These are phyloP conservation scores for Davidsoniella australis DNA, from an alignment of 2,329 filamentous ascomycete genomes.

Conservation along the genomic window DNA sequence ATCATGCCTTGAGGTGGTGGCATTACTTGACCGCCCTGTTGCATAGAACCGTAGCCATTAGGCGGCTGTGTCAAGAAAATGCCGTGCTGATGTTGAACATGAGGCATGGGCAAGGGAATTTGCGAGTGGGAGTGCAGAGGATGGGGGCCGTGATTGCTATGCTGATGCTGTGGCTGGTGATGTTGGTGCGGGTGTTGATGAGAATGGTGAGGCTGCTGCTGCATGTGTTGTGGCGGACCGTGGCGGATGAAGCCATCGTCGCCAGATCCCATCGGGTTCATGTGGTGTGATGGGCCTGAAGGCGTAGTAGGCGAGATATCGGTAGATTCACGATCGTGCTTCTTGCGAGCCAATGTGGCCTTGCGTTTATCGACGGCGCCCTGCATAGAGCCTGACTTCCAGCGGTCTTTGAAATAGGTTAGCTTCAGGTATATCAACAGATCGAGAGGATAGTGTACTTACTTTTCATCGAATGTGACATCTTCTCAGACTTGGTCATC, in stretches of 20 bases:
- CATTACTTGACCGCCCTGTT: background rate
- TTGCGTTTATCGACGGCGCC: constrained; percentile 43
- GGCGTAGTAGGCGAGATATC: constrained; percentile 1
- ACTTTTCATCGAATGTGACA: constrained; percentile 50
- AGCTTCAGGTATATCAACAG: background rate
- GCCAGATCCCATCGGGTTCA: background rate
- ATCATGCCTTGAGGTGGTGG: too few species aligned
- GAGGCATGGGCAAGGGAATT: background rate
- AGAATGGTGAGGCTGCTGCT: too few species aligned
- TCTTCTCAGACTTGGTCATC: constrained; percentile 50
- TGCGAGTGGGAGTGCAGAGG: constrained; percentile 8
- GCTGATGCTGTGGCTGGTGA: background rate
- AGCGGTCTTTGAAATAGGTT: constrained; percentile 29
- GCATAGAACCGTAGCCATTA: background rate
- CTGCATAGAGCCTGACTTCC: constrained; percentile 43
- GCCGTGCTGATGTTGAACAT: constrained; percentile 6
- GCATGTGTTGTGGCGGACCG: constrained; percentile 5
- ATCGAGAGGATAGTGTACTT: constrained; percentile 17
- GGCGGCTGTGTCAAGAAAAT: constrained; percentile 11
- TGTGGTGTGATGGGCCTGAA: constrained; percentile 1
- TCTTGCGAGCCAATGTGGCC: constrained; percentile 42
- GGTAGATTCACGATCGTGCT: constrained; percentile 28
- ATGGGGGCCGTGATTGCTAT: constrained; percentile 3
- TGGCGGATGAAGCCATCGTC: background rate
- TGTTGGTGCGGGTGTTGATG: too few species aligned